Evolutionary conservation across 1,139 yeast species (phyloP), one percentile per base, ranked within the genome.

Genomic region (Pichia sp.): DNA sequence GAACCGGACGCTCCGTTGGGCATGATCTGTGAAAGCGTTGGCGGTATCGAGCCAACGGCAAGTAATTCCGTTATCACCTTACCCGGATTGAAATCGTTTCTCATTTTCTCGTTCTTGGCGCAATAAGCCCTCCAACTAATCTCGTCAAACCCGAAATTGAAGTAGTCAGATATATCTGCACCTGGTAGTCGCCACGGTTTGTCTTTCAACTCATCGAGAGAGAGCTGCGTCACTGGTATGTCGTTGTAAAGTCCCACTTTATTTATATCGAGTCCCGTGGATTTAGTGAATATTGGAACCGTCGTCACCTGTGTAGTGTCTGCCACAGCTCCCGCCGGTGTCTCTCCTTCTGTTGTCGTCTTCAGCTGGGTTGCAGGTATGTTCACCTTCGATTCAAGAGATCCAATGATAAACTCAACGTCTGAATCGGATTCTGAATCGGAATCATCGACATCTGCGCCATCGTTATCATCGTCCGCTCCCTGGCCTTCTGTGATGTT

Each of bases 101-200:
- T 78, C 51, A 87, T 69, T 60, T 84, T 85, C 70, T 91, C 97
- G 67, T 92, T 97, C 68, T 90, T 90, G 52, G 86, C 78, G 62
- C 96, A 85, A 71, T 93, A 93, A 27, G 95, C 92, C 52, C 88
- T 84, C 99, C 99, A 93, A 16, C 97, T 87, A 61, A 88, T 81
- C 72, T 93, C 99, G 68, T 95, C 96, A 68, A 93, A 93, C 2
- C 99, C 99, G 65, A 85, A 93, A 71, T 93, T 93, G 75, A 93
- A 93, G 69, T 91, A 93, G 70, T 93, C 99, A 2, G 96, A 82
- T 46, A 89, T 75, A 70, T 93, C 97, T 3, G 97, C 96, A 51
- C 97, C 97, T 0, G 98, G 98, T 61, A 88, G 85, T 66, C 99
- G 80, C 99, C 99, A 93, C 2, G 99, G 99, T 72, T 95, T 95